These are phyloP conservation scores for Knufia petricola DNA, from an alignment of 2,329 filamentous ascomycete genomes.

Conservation along the genomic window DNA sequence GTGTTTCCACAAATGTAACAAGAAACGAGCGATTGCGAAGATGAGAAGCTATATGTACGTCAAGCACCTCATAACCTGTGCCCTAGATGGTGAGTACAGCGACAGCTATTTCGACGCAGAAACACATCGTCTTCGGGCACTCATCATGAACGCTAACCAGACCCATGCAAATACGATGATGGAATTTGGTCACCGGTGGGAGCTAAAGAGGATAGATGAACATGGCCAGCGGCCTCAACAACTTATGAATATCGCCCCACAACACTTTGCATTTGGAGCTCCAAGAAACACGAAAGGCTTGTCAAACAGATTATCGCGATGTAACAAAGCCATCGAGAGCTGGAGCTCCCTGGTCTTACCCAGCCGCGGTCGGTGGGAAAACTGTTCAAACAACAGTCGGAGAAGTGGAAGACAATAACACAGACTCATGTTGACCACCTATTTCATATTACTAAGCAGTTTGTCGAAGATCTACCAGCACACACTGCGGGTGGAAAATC, in stretches of 20 bases:
- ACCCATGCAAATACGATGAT: conserved; percentile 23
- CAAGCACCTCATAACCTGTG: conserved; percentile 30
- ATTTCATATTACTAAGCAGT: conserved; percentile 15
- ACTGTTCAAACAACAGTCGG: conserved; percentile 27
- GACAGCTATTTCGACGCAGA: conserved; percentile 32
- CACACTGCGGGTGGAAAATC: conserved; percentile 14
- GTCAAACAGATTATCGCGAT: conserved; percentile 7
- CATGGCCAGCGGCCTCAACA: background rate
- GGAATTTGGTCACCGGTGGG: conserved; percentile 20
- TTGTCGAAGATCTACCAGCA: conserved; percentile 19
- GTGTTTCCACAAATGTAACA: too few species aligned
- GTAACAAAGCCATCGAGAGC: conserved; percentile 20
- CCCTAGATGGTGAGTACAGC: conserved; percentile 33
- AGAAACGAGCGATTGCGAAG: too few species aligned
- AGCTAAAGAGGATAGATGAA: conserved; percentile 8
- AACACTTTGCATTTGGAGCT: background rate
- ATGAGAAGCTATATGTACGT: too few species aligned
- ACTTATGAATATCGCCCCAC: background rate
- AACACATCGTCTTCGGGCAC: conserved; percentile 24
- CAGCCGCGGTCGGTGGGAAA: conserved; percentile 27
- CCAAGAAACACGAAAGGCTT: background rate
- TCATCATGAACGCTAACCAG: conserved; percentile 24
- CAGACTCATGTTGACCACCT: conserved; percentile 11
- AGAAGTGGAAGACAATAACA: conserved; percentile 11
- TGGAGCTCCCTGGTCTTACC: conserved; percentile 29